phyloP scores from a whole-genome alignment of 495 filamentous ascomycete genomes.

The Xylaria venustula region DNA sequence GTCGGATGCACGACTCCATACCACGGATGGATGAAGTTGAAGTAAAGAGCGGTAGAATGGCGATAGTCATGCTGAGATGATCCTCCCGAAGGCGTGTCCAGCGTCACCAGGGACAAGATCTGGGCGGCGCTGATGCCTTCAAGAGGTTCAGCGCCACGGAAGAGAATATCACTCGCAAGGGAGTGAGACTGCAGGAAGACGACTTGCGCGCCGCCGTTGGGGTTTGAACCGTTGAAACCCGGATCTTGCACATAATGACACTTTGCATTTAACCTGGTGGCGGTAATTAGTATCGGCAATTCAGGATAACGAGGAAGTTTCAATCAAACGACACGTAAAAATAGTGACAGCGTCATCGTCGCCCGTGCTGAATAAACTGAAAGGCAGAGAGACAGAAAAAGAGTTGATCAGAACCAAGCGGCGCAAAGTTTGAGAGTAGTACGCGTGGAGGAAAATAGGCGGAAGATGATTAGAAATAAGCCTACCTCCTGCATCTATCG shows the following conservation, averaged over 20 bases:
- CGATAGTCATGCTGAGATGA: slow-evolving; percentile 24
- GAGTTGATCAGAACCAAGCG: no score
- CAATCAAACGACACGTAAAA: no score
- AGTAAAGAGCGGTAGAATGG: slow-evolving; percentile 22
- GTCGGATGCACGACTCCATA: slow-evolving; percentile 27
- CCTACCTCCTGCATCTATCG: slow-evolving; percentile 31
- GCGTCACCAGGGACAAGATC: slow-evolving; percentile 27
- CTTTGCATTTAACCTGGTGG: slow-evolving; percentile 27
- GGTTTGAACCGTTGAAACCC: slow-evolving; percentile 13
- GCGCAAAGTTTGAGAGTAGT: no score
- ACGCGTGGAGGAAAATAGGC: background rate
- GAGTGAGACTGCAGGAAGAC: slow-evolving; percentile 27
- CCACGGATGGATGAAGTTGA: slow-evolving; percentile 30
- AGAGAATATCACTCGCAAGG: slow-evolving; percentile 23
- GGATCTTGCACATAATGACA: slow-evolving; percentile 31
- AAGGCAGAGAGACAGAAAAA: background rate
- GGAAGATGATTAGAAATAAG: background rate
- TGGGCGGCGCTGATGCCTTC: slow-evolving; percentile 26
- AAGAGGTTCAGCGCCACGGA: slow-evolving; percentile 27
- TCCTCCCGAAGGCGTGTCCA: slow-evolving; percentile 13
- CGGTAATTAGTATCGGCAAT: slow-evolving; percentile 10
- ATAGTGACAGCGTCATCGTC: no score
- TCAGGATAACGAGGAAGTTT: no score
- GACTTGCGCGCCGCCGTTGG: slow-evolving; percentile 15
- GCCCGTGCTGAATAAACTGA: no score